Percentiles rank a stretch among this genome's conserved stretches.
Conservation (phyloP, 2,329 filamentous ascomycete genomes). For the Calonectria pauciramosa region DNA sequence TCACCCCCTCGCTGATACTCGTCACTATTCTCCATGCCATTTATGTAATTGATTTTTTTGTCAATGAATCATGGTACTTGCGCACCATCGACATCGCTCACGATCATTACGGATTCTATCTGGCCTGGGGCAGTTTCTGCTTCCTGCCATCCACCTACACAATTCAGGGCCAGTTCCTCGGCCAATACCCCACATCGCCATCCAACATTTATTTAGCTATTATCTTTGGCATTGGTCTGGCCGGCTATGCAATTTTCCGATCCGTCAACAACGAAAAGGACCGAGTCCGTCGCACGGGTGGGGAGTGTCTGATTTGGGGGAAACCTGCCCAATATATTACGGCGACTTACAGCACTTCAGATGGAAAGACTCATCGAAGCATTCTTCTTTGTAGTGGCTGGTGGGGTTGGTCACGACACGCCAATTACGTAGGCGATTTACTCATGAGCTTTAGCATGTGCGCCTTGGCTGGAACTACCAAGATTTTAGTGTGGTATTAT, state of each 20-base stretch:
- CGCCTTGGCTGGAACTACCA: slow-evolving; percentile 54
- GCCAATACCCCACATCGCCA: slow-evolving; percentile 53
- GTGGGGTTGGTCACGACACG: slow-evolving; percentile 49
- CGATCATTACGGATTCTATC: slow-evolving; percentile 61
- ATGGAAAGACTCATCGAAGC: slow-evolving; percentile 55
- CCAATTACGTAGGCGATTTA: slow-evolving; percentile 47
- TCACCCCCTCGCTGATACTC: slow-evolving; percentile 55
- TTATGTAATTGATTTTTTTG: slow-evolving; percentile 63
- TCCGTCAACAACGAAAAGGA: slow-evolving; percentile 62
- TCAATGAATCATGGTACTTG: slow-evolving; percentile 64
- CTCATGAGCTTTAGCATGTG: slow-evolving; percentile 55
- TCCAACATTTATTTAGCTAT: slow-evolving; percentile 40
- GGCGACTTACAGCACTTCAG: slow-evolving; percentile 56
- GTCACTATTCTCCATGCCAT: slow-evolving; percentile 58
- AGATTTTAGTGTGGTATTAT: slow-evolving; percentile 60
- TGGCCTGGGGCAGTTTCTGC: slow-evolving; percentile 60
- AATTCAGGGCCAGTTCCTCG: slow-evolving; percentile 62
- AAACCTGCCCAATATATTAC: slow-evolving; percentile 54
- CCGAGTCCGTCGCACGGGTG: slow-evolving; percentile 53
- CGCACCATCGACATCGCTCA: slow-evolving; percentile 60
- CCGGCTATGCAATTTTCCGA: slow-evolving; percentile 60
- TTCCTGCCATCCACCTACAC: slow-evolving; percentile 63
- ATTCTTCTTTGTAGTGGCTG: slow-evolving; percentile 46
- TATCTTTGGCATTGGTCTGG: slow-evolving; percentile 39
- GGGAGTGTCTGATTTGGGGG: slow-evolving; percentile 59